phyloP scores from a whole-genome alignment of 108 stramenopile genomes.

The Epithemia pelagica region DNA sequence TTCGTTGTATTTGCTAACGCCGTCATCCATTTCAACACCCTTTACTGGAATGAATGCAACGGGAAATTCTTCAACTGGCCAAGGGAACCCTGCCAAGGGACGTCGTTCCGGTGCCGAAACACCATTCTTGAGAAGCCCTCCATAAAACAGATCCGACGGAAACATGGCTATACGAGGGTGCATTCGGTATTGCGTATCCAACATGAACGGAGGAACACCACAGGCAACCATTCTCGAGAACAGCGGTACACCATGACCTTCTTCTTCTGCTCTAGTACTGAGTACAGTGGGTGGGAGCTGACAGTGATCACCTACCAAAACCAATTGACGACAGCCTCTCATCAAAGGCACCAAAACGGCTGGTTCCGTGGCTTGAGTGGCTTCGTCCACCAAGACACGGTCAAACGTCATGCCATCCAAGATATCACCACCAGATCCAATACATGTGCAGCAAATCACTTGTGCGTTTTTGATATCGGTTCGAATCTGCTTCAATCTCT shows the following conservation, averaged over 20 bases:
- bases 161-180: constrained; percentile 92
- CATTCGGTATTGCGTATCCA: constrained; percentile 95
- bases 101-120: constrained; percentile 80
- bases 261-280: constrained; percentile 78
- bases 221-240: constrained; percentile 89
- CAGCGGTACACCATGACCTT: constrained; percentile 80
- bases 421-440: constrained; percentile 88
- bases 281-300: constrained; percentile 93
- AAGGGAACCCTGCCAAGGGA: constrained; percentile 83
- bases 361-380: constrained; percentile 90
- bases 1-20: constrained; percentile 88
- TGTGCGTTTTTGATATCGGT: constrained; percentile 50
- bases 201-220: constrained; percentile 85
- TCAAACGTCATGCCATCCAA: constrained; percentile 81
- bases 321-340: constrained; percentile 86
- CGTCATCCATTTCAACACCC: constrained; percentile 82
- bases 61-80: constrained; percentile 88
- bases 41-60: constrained; percentile 82
- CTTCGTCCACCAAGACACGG: constrained; percentile 91
- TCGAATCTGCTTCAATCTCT: constrained; percentile 69
- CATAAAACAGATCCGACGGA: constrained; percentile 85
- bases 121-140: constrained; percentile 78
- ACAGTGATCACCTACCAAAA: constrained; percentile 96
- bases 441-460: constrained; percentile 92
- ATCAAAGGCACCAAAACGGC: constrained; percentile 87